Evolutionary conservation across 1,284 basidiomycete genomes (phyloP).

Genomic region (Porodaedalea pini): DNA sequence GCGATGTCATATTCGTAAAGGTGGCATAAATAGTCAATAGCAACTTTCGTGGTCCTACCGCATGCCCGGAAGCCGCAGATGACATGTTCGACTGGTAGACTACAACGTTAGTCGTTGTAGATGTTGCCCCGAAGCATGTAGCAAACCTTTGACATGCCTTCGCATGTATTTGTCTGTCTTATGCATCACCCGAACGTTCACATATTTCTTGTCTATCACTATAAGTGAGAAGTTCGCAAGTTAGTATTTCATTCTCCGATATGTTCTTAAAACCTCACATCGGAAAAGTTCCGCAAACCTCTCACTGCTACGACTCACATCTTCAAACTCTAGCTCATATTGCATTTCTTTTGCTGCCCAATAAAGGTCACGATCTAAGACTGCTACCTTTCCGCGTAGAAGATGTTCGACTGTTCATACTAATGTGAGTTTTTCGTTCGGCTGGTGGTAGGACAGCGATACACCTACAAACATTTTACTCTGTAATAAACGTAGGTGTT

Average conservation of each 20-base stretch:
- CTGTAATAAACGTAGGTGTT: not conserved
- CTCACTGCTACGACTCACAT: not conserved
- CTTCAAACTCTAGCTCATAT: not conserved
- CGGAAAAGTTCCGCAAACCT: not conserved
- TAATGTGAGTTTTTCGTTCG: too few relatives aligned
- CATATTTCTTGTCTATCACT: not conserved
- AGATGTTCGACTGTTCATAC: not conserved
- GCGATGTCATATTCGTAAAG: not conserved
- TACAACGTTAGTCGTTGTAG: not conserved
- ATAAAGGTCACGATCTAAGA: not conserved
- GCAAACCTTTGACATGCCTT: conserved; percentile 1
- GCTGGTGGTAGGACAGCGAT: not conserved
- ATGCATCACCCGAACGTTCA: not conserved
- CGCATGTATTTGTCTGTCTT: not conserved
- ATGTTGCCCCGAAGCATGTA: not conserved
- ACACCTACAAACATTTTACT: conserved; percentile 4
- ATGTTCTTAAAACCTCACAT: not conserved
- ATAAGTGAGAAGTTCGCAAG: not conserved
- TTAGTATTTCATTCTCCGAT: not conserved
- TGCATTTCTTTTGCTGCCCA: conserved; percentile 1
- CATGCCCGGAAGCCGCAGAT: not conserved
- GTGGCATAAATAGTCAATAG: not conserved
- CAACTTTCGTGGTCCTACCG: not conserved
- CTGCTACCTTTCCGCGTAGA: not conserved
- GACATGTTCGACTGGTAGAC: not conserved